Conservation (phyloP, 148 eudicot genomes). For the Rhododendron ovatum region DNA sequence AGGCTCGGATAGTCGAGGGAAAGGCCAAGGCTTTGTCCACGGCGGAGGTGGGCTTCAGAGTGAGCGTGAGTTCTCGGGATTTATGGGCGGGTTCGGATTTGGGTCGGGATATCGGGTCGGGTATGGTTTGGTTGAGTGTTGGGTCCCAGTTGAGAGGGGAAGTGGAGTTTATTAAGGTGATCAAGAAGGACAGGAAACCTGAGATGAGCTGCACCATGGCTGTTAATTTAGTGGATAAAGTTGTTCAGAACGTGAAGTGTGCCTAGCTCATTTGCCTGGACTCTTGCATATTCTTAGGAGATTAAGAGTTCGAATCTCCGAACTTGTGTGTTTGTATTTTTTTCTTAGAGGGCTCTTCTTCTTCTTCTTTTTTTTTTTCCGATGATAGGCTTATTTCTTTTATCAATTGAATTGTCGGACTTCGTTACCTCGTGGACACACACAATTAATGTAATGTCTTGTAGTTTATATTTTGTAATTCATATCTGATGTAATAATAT, state of each 20-base stretch:
- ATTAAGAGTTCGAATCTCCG: no score
- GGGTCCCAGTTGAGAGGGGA: constrained; percentile 14
- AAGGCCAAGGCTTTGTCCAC: not conserved
- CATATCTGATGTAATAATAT: no score
- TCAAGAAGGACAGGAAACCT: constrained; percentile 10
- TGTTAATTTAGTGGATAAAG: not conserved
- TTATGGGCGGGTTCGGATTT: not conserved
- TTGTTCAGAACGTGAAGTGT: not conserved
- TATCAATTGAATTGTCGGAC: no score
- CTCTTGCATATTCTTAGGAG: no score
- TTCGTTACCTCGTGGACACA: no score
- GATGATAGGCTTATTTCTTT: no score
- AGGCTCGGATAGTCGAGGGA: not conserved
- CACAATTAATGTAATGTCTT: no score
- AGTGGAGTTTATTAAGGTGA: not conserved
- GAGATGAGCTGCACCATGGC: constrained; percentile 15
- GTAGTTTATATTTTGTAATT: no score
- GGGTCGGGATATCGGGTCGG: not conserved
- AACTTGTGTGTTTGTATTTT: no score
- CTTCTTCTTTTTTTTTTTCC: no score
- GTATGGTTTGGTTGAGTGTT: constrained; percentile 11
- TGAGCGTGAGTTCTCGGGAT: not conserved
- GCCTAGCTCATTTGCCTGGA: no score
- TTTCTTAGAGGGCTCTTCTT: no score
- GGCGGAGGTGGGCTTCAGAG: not conserved